Base-by-base conservation (phyloP, 495 filamentous ascomycete genomes). In the Penicillium soppii region DNA sequence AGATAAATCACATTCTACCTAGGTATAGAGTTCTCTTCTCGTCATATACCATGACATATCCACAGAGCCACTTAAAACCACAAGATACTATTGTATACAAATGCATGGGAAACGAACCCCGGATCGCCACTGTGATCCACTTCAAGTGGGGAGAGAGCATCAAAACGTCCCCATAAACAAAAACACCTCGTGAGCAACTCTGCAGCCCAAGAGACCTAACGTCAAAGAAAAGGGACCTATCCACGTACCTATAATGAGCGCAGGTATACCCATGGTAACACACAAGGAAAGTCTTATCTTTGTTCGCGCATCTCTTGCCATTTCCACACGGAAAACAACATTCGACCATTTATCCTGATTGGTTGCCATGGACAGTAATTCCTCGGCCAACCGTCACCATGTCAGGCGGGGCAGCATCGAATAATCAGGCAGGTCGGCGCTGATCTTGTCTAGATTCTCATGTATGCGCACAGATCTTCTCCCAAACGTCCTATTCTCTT, bases 351-450 rank as follows among this genome's bases (percentile, higher is more conserved):
- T n/a, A 16, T 15, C 13, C 32, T 62, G 50, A 68, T 61, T 53
- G 41, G 47, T 58, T 46, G 9, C 65, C 42, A 64, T 65, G 5
- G 58, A 68, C 49, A 53, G 69, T 52, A 96, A 68, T 61, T 96
- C 92, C 43, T 83, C 78, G 3, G 78, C 90, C 49, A 96, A 69
- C 50, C 89, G 78, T 60, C 83, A 77, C 78, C 56, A 86, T 82
- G 49, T 87, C 84, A 48, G 63, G 57, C 27, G 90, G 87, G 39
- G 92, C 45, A 22, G 75, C 77, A 20, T 82, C 75, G 61, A 95
- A 92, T 7, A 78, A 76, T 56, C 82, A 83, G 1, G 70, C 67
- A 23, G 96, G 85, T 52, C 78, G 84, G 16, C 80, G 78, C 10
- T 95, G 63, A 56, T 91, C 89, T 43, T 78, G 75, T 25, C 92